These are phyloP conservation scores for Globisporangium yorkense DNA, from an alignment of 352 stramenopile genomes.

Conservation along the genomic window DNA sequence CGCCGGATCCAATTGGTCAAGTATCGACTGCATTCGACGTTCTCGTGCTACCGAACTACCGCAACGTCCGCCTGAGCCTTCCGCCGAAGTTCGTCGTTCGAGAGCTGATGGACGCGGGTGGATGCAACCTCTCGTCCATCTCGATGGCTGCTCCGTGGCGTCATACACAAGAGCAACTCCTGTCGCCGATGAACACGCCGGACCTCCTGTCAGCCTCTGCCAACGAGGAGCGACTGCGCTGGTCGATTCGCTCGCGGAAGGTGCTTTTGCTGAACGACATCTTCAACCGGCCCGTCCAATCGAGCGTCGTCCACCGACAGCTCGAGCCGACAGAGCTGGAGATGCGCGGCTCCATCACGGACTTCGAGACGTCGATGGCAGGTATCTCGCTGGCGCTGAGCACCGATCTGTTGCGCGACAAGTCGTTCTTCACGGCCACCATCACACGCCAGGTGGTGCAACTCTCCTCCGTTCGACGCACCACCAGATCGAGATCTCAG, in stretches of 20 bases:
- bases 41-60: slow-evolving; percentile 8
- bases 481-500: slow-evolving; percentile 3
- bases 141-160: slow-evolving; percentile 1
- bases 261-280: slow-evolving; percentile 9
- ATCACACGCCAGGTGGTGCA: slow-evolving; percentile 11
- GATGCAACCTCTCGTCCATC: slow-evolving; percentile 5
- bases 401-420: slow-evolving; percentile 5
- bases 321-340: background rate
- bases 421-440: slow-evolving; percentile 4
- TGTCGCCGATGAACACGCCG: background rate
- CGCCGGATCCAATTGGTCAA: background rate
- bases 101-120: background rate
- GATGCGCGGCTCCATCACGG: slow-evolving; percentile 8
- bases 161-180: background rate
- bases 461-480: background rate
- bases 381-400: slow-evolving; percentile 4
- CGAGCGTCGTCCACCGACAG: slow-evolving; percentile 8
- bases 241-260: slow-evolving; percentile 6
- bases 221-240: slow-evolving; percentile 6
- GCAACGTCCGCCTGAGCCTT: slow-evolving; percentile 2
- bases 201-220: background rate
- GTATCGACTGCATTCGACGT: slow-evolving; percentile 1
- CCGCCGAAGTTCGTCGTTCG: slow-evolving; percentile 4
- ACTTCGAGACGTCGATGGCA: slow-evolving; percentile 6
- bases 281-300: background rate